Base-by-base conservation (phyloP, 345 rosid genomes). In the Aquilaria malaccensis region DNA sequence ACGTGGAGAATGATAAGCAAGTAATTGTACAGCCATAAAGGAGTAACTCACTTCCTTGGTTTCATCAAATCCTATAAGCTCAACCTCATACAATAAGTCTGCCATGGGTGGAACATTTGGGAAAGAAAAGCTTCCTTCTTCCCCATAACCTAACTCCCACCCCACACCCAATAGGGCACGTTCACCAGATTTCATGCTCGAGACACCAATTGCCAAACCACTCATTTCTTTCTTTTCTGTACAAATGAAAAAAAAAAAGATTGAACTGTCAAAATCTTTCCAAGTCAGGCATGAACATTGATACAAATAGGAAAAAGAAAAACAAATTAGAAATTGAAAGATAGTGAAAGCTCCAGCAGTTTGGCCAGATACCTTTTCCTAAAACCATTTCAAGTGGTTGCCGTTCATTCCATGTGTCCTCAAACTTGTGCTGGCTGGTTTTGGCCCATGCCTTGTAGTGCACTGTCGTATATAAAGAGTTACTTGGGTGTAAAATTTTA, bases 1-100 rank as follows among this genome's bases (percentile, higher is more conserved):
- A 37, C 7, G 43, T 37, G 43, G 43, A 37, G 43, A 37, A 71
- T 45, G 29, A 22, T 45, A 12, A 6, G 14, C 1, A 55, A 7
- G 15, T 11, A 55, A 12, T 43, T 13, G 51, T 9, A 2, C 43
- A 48, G 60, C 55, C 52, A 13, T 10, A 48, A 13, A 4, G 32
- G 50, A 60, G 62, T n/a, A 70, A 72, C 98, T 71, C 77, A 81
- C 97, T 81, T 94, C 96, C 69, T 84, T 84, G 45, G 85, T 83
- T 84, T 94, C 96, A 77, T 89, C 99, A 63, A 86, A 89, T n/a
- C 97, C 99, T 72, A 94, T 85, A 59, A 94, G 87, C 79, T 87
- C 96, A 67, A 83, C 95, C 78, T 90, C 96, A 68, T 93, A 93
- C 50, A 83, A 4, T 77, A 93, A 52, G 75, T 93, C 90, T 11